These are phyloP conservation scores for Septoria linicola DNA, from an alignment of 2,329 filamentous ascomycete genomes.

Conservation along the genomic window DNA sequence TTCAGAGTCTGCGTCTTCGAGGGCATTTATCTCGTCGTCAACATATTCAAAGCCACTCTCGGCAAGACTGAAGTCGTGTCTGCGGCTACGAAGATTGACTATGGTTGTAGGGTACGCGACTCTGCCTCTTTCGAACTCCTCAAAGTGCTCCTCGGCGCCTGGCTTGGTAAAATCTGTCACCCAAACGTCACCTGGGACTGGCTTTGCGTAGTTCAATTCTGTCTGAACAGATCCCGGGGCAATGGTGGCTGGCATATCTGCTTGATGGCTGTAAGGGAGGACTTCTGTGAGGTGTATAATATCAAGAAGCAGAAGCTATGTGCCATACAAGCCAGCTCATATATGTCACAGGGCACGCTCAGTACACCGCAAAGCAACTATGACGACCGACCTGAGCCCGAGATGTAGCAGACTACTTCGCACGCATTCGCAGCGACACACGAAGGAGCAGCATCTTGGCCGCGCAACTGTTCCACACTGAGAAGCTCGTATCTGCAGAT, in stretches of 20 bases:
- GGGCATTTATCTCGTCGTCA: conserved; percentile 15
- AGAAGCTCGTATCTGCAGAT: no score
- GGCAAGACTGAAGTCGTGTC: conserved; percentile 20
- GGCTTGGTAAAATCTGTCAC: conserved; percentile 10
- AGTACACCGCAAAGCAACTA: no score
- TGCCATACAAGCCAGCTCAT: no score
- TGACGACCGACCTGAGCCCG: no score
- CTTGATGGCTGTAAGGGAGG: neutral
- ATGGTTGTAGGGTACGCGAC: conserved; percentile 5
- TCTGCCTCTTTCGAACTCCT: neutral
- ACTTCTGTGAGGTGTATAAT: neutral
- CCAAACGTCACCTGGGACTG: neutral
- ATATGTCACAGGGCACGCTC: no score
- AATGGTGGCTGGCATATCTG: conserved; percentile 3
- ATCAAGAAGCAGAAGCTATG: no score
- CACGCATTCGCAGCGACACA: no score
- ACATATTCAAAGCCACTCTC: conserved; percentile 30
- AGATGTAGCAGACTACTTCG: no score
- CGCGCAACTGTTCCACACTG: no score
- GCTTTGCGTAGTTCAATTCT: neutral
- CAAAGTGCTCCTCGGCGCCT: conserved; percentile 3
- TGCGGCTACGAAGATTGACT: conserved; percentile 24
- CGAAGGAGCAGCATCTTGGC: no score
- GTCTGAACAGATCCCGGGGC: neutral
- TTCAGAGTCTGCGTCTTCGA: conserved; percentile 25